These are phyloP conservation scores for Microsporum ferrugineum DNA, from an alignment of 2,329 filamentous ascomycete genomes.

Conservation along the genomic window DNA sequence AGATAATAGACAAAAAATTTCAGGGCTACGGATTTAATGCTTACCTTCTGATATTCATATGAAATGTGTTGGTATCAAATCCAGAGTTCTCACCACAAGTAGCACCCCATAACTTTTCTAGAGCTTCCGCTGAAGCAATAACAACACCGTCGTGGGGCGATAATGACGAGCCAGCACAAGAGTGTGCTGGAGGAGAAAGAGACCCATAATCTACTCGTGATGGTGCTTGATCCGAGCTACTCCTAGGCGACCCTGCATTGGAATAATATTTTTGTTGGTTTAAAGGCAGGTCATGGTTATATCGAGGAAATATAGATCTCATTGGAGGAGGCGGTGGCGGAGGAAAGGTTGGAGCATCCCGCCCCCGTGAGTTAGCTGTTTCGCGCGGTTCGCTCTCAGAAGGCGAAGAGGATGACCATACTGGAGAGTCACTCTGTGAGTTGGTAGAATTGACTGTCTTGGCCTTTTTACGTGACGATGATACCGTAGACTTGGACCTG, in stretches of 20 bases:
- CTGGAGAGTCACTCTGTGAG: slow-evolving; percentile 2
- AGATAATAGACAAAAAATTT: background rate
- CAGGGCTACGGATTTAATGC: background rate
- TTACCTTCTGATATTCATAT: slow-evolving; percentile 34
- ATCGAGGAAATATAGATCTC: slow-evolving; percentile 37
- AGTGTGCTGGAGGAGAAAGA: slow-evolving; percentile 10
- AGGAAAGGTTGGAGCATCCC: background rate
- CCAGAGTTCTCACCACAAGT: slow-evolving; percentile 34
- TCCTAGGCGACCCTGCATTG: slow-evolving; percentile 11
- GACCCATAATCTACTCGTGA: slow-evolving; percentile 14
- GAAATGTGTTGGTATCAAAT: slow-evolving; percentile 25
- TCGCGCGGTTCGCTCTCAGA: background rate
- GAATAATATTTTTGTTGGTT: slow-evolving; percentile 29
- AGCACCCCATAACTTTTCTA: slow-evolving; percentile 35
- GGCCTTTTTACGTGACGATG: background rate
- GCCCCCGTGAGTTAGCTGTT: background rate
- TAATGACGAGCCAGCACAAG: background rate
- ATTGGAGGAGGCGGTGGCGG: slow-evolving; percentile 27
- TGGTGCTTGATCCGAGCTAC: background rate
- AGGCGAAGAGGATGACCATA: slow-evolving; percentile 1
- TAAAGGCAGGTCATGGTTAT: slow-evolving; percentile 29
- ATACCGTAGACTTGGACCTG: slow-evolving; percentile 5
- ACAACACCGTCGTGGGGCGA: slow-evolving; percentile 7
- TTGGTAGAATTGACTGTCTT: background rate
- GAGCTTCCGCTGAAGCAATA: slow-evolving; percentile 31